A percentile compares a stretch with the other conserved stretches of the same genome.
These are phyloP conservation scores for Epichloe brachyelytri DNA, from an alignment of 2,329 filamentous ascomycete genomes.

Conservation along the genomic window DNA sequence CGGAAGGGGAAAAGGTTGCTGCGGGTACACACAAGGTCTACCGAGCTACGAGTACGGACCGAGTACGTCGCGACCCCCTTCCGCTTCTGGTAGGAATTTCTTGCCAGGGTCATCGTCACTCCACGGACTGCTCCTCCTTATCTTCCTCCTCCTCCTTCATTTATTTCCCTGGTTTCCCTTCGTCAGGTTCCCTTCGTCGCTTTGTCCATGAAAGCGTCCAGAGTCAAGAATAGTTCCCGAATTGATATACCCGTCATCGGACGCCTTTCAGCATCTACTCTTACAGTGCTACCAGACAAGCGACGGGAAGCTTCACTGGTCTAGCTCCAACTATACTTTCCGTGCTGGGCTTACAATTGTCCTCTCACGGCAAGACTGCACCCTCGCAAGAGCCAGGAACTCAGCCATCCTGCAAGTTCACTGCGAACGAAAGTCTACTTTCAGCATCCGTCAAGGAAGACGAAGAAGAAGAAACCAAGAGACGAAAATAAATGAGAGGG, in stretches of 20 bases:
- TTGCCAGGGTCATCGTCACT: constrained; percentile 3
- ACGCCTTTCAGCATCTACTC: neutral
- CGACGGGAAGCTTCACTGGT: neutral
- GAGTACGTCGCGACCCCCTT: neutral
- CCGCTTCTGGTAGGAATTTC: constrained; percentile 6
- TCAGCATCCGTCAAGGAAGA: neutral
- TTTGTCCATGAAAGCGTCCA: neutral
- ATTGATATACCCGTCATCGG: neutral
- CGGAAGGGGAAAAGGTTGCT: neutral
- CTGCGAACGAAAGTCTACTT: neutral
- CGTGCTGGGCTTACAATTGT: neutral
- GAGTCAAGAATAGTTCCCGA: neutral
- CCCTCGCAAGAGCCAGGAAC: neutral
- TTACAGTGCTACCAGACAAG: neutral
- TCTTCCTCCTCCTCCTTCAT: neutral
- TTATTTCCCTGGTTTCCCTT: neutral
- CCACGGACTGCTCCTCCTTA: neutral
- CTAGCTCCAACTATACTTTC: neutral
- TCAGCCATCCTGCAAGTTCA: neutral
- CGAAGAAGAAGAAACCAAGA: neutral
- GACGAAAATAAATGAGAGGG: neutral
- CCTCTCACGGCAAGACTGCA: neutral
- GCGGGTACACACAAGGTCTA: neutral
- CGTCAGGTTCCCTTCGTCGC: neutral
- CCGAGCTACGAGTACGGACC: neutral